Conservation (phyloP, 805 yeast genomes). For the Lachancea nothofagi region DNA sequence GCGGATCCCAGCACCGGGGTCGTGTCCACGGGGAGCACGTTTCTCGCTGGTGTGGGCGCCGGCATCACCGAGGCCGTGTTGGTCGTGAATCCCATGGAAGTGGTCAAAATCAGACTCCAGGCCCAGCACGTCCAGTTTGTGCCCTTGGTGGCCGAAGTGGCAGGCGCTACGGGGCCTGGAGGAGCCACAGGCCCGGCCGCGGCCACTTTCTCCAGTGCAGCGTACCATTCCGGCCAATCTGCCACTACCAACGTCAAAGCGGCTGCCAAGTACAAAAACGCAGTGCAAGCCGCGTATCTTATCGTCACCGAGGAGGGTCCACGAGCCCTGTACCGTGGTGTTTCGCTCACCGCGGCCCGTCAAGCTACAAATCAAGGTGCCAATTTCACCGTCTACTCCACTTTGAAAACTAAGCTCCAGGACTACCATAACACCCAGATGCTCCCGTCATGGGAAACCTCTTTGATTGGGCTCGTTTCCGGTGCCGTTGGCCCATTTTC, state of each 20-base stretch:
- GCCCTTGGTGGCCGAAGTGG: slow-evolving; percentile 7
- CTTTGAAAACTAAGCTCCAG: slow-evolving; percentile 66
- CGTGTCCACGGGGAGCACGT: slow-evolving; percentile 69
- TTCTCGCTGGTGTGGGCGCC: slow-evolving; percentile 93
- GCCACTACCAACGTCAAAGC: slow-evolving; percentile 11
- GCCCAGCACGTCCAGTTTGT: slow-evolving; percentile 68
- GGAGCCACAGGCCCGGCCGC: slow-evolving; percentile 5
- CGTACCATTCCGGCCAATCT: slow-evolving; percentile 1
- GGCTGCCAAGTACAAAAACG: slow-evolving; percentile 83
- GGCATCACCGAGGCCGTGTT: slow-evolving; percentile 94
- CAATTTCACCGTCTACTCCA: slow-evolving; percentile 91
- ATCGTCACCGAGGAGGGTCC: slow-evolving; percentile 90
- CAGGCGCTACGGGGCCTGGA: slow-evolving; percentile 9
- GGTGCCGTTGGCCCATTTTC: slow-evolving; percentile 98
- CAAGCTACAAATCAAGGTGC: slow-evolving; percentile 99
- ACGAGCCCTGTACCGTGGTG: slow-evolving; percentile 87
- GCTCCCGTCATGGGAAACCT: slow-evolving; percentile 92
- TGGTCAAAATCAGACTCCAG: slow-evolving; percentile 91
- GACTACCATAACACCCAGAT: slow-evolving; percentile 49
- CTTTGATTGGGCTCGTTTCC: slow-evolving; percentile 80
- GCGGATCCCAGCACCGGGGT: slow-evolving; percentile 54
- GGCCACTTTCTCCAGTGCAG: slow-evolving; percentile 4
- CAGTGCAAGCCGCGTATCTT: slow-evolving; percentile 81
- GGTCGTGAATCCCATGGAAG: slow-evolving; percentile 96
- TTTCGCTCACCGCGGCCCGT: slow-evolving; percentile 90